These are phyloP conservation scores for Albophoma yamanashiensis DNA, from an alignment of 2,329 filamentous ascomycete species.

Conservation along the genomic window DNA sequence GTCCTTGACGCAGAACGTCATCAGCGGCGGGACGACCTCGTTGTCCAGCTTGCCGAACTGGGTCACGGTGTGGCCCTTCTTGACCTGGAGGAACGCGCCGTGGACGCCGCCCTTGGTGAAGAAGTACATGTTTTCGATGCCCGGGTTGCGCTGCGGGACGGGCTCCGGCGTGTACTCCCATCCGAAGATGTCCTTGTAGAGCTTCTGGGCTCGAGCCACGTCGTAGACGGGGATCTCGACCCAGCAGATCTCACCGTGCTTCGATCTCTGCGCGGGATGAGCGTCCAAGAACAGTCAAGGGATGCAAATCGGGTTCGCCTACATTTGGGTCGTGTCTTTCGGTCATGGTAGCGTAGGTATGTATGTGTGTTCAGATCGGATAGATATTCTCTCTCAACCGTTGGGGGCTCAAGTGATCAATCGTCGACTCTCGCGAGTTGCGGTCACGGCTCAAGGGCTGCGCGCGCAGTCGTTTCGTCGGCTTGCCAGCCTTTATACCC, in stretches of 20 bases:
- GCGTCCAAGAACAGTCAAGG: neutral
- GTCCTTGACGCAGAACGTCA: conserved; percentile 21
- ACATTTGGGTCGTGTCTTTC: neutral
- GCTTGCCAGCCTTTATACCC: neutral
- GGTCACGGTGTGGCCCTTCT: conserved; percentile 15
- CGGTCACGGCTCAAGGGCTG: neutral
- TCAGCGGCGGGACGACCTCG: conserved; percentile 17
- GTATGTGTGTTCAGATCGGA: neutral
- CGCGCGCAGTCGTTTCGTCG: neutral
- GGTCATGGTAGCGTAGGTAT: neutral
- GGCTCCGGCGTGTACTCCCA: conserved; percentile 18
- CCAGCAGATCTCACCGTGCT: conserved; percentile 24
- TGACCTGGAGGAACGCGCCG: conserved; percentile 23
- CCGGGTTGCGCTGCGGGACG: conserved; percentile 8
- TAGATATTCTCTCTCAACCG: neutral
- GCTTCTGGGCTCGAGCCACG: conserved; percentile 21
- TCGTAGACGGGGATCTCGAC: conserved; percentile 26
- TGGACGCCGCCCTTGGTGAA: conserved; percentile 22
- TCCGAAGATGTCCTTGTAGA: conserved; percentile 24
- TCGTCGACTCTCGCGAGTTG: neutral
- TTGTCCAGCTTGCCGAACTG: conserved; percentile 13
- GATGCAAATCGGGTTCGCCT: neutral
- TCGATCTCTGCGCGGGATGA: neutral
- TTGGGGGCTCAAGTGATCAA: neutral
- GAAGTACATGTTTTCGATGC: conserved; percentile 19